Percentiles rank a stretch among this genome's conserved stretches.
Conservation (phyloP, 805 yeast genomes). For the Priceomyces melissophilus region DNA sequence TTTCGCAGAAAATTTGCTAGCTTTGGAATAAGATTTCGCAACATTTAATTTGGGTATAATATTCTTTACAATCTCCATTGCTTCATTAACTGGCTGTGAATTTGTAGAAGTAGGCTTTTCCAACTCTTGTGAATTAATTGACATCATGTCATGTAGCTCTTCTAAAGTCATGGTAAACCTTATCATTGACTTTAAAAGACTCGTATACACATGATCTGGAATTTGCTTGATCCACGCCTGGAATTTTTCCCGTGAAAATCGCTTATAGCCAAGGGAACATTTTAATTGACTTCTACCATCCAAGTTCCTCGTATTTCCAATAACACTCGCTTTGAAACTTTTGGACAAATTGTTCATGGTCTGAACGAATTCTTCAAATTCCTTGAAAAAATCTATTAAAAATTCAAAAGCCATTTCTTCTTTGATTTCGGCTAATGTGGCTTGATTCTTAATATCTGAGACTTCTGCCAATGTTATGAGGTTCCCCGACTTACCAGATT, state of each 20-base stretch:
- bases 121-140: slow-evolving; percentile 2
- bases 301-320: too few species aligned
- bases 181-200: slow-evolving; percentile 2
- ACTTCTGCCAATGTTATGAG: slow-evolving; percentile 3
- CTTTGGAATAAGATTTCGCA: too few species aligned
- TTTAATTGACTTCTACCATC: too few species aligned
- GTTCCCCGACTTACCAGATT: not conserved
- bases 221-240: slow-evolving; percentile 8
- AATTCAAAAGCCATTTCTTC: slow-evolving; percentile 4
- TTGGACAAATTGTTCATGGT: too few species aligned
- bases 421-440: not conserved
- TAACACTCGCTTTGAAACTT: too few species aligned
- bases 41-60: too few species aligned
- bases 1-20: too few species aligned
- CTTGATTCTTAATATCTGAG: slow-evolving; percentile 1
- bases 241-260: slow-evolving; percentile 4
- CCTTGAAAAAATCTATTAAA: slow-evolving; percentile 2
- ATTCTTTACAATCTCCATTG: not conserved
- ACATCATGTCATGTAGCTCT: slow-evolving; percentile 6
- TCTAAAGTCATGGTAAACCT: slow-evolving; percentile 3
- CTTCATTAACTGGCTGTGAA: not conserved
- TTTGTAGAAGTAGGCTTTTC: not conserved
- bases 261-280: not conserved
- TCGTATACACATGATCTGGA: slow-evolving; percentile 6
- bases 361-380: not conserved